Evolutionary conservation across 164 flowering plant species (phyloP), one percentile per base, ranked within the genome.

Genomic region (Umbilicus rupestris): DNA sequence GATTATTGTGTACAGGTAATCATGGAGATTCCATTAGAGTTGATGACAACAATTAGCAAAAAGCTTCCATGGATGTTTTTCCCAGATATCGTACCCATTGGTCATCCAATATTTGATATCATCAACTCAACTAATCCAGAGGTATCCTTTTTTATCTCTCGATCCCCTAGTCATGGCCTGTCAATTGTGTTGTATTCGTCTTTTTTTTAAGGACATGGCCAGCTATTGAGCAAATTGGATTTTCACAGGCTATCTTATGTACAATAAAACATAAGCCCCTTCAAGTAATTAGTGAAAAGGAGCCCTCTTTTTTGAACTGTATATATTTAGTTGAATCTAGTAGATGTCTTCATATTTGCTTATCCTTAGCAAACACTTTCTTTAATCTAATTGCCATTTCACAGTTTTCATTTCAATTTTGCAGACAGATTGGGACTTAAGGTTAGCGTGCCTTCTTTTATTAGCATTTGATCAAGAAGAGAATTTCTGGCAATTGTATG

Each of bases 11-110:
- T 22, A 33, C 81, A 94, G 98, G 79, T 94, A 42, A 82, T 90
- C 55, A 90, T 94, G 98, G 97, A 94, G 80, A 87, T 94, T 72
- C 98, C 98, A 62, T 62, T 94, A 35, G 98, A 94, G 75, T 72
- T 90, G 78, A 94, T 94, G 98, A 66, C 89, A 71, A 90, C 96
- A 7, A 79, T 94, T 63, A 87, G 95, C 72, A 73, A 94, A 67
- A 86, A 86, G 78, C 86, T 78, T 24, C 98, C 98, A n/a, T 94
- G 97, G 98, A 94, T 90, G 97, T 94, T 94, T 76, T 89, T 87
- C 68, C 98, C 97, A 0, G 96, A 94, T 77, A 79, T 90, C 57
- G 69, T 94, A 39, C 98, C 98, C 29, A 28, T 94, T 22, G 97
- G 97, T 63, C 98, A 94, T 82, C 98, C 96, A 1, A 87, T 94